Evolutionary conservation across 73 alveolate genomes (phyloP).

Genomic region (Tetrahymena malaccensis): DNA sequence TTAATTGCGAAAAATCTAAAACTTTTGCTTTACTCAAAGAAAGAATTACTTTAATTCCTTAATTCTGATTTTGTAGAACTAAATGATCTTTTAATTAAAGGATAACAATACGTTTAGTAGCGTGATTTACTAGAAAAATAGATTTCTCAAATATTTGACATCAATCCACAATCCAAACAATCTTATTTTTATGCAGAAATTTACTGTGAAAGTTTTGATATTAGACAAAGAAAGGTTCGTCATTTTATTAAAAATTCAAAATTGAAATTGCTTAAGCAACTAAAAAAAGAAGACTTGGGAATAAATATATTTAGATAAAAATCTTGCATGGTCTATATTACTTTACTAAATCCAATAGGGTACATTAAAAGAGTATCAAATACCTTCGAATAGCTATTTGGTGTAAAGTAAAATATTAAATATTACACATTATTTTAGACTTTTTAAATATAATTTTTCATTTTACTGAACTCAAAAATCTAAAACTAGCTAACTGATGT

Average conservation of each 20-base stretch:
- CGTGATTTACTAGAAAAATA: neutral
- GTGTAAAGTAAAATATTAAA: neutral
- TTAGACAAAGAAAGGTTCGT: neutral
- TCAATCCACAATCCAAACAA: neutral
- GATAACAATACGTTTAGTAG: neutral
- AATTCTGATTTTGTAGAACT: neutral
- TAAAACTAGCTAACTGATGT: no score
- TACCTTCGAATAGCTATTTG: neutral
- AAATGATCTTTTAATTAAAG: neutral
- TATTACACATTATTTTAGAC: neutral
- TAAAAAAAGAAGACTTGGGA: neutral
- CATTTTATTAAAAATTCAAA: neutral
- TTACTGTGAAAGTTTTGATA: neutral
- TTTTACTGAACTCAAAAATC: neutral
- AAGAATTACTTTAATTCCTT: neutral
- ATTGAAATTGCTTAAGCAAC: neutral
- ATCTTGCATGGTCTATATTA: neutral
- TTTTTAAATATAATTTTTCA: neutral
- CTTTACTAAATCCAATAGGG: neutral
- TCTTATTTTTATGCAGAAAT: neutral
- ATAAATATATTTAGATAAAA: neutral
- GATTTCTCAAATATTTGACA: neutral
- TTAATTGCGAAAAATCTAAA: neutral
- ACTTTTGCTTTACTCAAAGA: neutral
- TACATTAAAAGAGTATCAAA: neutral